Percentiles rank a stretch among this genome's conserved stretches.
These are phyloP conservation scores for Penicillium crystallinum DNA, from an alignment of 495 filamentous ascomycete species.

Conservation along the genomic window DNA sequence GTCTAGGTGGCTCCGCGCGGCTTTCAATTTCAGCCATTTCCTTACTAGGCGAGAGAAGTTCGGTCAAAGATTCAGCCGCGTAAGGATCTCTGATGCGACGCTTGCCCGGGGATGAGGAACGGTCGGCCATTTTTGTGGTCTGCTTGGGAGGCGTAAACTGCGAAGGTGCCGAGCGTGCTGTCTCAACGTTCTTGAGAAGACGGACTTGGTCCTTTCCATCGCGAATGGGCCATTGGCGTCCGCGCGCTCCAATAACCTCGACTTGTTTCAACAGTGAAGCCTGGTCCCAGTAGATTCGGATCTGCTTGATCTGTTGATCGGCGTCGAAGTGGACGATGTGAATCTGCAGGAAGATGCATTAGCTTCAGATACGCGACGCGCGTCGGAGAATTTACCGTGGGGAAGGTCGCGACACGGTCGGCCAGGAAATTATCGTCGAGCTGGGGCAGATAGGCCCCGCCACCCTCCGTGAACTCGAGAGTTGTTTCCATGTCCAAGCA, in stretches of 20 bases:
- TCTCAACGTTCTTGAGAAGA: slow-evolving; percentile 53
- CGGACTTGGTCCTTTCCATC: slow-evolving; percentile 80
- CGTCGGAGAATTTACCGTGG: slow-evolving; percentile 60
- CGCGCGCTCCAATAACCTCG: slow-evolving; percentile 84
- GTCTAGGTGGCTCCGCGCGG: neutral
- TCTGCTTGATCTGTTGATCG: slow-evolving; percentile 70
- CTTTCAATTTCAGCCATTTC: slow-evolving; percentile 18
- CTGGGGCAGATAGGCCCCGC: slow-evolving; percentile 82
- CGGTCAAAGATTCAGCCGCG: slow-evolving; percentile 57
- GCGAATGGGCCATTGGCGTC: slow-evolving; percentile 89
- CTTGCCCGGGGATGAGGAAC: slow-evolving; percentile 44
- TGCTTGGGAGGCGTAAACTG: slow-evolving; percentile 7
- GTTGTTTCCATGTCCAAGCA: slow-evolving; percentile 76
- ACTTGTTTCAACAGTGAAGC: slow-evolving; percentile 86
- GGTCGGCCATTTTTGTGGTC: slow-evolving; percentile 32
- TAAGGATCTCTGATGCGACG: slow-evolving; percentile 62
- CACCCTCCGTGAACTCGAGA: slow-evolving; percentile 72
- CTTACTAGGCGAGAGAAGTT: slow-evolving; percentile 34
- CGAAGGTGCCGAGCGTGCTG: slow-evolving; percentile 14
- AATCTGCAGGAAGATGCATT: slow-evolving; percentile 48
- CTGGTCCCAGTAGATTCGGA: slow-evolving; percentile 93
- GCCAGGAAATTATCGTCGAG: slow-evolving; percentile 92
- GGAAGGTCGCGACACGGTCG: slow-evolving; percentile 74
- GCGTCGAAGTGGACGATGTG: slow-evolving; percentile 85
- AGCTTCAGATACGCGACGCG: slow-evolving; percentile 16